A percentile compares a stretch with the other conserved stretches of the same genome.
Conservation (phyloP, 106 monocot genomes). For the Hemerocallis citrina region DNA sequence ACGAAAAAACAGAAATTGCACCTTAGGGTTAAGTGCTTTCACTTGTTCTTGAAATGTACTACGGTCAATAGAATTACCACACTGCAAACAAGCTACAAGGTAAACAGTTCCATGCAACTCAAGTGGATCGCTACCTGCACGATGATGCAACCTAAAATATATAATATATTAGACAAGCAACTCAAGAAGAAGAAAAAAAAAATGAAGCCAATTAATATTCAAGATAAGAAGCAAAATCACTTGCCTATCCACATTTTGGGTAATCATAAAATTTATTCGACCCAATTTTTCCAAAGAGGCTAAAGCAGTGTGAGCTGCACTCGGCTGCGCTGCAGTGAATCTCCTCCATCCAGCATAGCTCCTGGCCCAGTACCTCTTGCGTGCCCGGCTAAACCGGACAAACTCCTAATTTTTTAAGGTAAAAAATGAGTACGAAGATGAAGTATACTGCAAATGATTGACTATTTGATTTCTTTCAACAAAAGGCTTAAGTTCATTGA, state of each 20-base stretch:
- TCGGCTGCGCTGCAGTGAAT: conserved; percentile 78
- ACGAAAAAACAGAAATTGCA: too few species aligned
- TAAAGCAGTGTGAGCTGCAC: conserved; percentile 60
- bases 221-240: conserved; percentile 1
- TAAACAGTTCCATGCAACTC: conserved; percentile 96
- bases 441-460: background rate
- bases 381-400: conserved; percentile 66
- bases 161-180: background rate
- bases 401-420: conserved; percentile 48
- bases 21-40: conserved; percentile 87
- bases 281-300: conserved; percentile 81
- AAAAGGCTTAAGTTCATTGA: background rate
- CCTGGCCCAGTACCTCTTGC: conserved; percentile 93
- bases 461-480: background rate
- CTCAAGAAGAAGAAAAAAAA: background rate
- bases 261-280: conserved; percentile 70
- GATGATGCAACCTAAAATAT: conserved; percentile 80
- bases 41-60: conserved; percentile 86
- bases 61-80: conserved; percentile 54
- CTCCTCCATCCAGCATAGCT: conserved; percentile 99
- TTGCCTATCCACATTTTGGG: conserved; percentile 95
- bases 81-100: conserved; percentile 78
- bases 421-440: background rate
- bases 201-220: background rate
- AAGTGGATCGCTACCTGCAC: conserved; percentile 88